These are phyloP conservation scores for Penicillium expansum DNA, from an alignment of 2,329 filamentous ascomycete genomes.

Conservation along the genomic window DNA sequence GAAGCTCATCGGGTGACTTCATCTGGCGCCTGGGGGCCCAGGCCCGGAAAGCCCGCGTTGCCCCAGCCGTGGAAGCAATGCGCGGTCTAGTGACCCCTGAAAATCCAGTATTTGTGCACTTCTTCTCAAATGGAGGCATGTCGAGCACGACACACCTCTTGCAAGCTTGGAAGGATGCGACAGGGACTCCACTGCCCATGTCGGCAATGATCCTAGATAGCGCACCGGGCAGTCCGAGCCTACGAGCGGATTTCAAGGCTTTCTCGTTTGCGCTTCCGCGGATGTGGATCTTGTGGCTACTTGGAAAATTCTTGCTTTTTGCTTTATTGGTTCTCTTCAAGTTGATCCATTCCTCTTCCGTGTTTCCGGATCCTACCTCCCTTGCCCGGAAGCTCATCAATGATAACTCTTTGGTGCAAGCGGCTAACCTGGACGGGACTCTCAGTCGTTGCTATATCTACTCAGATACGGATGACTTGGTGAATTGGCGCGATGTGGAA, in stretches of 20 bases:
- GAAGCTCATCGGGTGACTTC: conserved; percentile 36
- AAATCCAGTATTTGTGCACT: conserved; percentile 42
- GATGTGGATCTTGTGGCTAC: conserved; percentile 29
- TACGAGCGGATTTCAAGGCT: conserved; percentile 29
- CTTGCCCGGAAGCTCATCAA: conserved; percentile 33
- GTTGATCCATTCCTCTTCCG: conserved; percentile 17
- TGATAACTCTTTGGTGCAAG: conserved; percentile 25
- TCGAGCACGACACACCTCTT: conserved; percentile 42
- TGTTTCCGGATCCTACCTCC: conserved; percentile 27
- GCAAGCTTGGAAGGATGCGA: conserved; percentile 35
- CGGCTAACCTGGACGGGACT: conserved; percentile 7
- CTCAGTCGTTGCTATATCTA: conserved; percentile 40
- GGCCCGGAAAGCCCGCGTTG: conserved; percentile 28
- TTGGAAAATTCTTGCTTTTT: conserved; percentile 29
- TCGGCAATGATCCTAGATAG: conserved; percentile 48
- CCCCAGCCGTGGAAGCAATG: conserved; percentile 38
- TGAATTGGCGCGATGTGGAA: conserved; percentile 38
- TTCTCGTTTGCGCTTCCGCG: conserved; percentile 38
- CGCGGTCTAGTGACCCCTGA: conserved; percentile 22
- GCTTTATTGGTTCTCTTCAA: conserved; percentile 22
- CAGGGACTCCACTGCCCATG: conserved; percentile 37
- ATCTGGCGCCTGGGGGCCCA: conserved; percentile 24
- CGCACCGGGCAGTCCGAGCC: conserved; percentile 40
- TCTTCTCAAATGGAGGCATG: conserved; percentile 53
- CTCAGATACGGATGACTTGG: conserved; percentile 40